Percentiles rank a stretch among this genome's conserved stretches.
phyloP scores from a whole-genome alignment of 495 filamentous ascomycete species.

The Talaromyces stipitatus region DNA sequence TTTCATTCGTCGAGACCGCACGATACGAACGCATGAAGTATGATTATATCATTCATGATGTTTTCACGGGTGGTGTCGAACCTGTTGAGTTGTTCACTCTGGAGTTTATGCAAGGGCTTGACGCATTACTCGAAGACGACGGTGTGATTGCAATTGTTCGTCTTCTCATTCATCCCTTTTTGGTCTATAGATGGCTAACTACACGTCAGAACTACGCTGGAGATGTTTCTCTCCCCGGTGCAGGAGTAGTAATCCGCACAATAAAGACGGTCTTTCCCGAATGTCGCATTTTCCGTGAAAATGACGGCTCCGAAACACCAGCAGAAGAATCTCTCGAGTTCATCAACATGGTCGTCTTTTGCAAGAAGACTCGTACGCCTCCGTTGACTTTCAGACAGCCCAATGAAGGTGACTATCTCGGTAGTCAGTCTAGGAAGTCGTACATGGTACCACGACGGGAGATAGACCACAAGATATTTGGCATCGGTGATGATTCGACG shows the following conservation, averaged over 20 bases:
- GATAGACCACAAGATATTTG: slow-evolving; percentile 47
- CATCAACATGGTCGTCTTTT: slow-evolving; percentile 78
- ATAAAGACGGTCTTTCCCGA: slow-evolving; percentile 65
- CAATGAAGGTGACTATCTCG: slow-evolving; percentile 57
- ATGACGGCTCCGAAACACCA: slow-evolving; percentile 38
- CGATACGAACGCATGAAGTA: slow-evolving; percentile 46
- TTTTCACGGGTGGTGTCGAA: slow-evolving; percentile 96
- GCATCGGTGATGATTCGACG: slow-evolving; percentile 16
- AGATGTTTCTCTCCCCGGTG: slow-evolving; percentile 66
- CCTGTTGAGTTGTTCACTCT: slow-evolving; percentile 80
- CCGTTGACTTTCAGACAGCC: slow-evolving; percentile 63
- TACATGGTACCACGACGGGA: slow-evolving; percentile 71
- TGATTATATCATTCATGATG: slow-evolving; percentile 94
- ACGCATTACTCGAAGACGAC: slow-evolving; percentile 59
- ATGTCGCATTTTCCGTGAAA: slow-evolving; percentile 80
- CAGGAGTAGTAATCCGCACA: slow-evolving; percentile 63
- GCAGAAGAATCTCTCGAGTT: slow-evolving; percentile 54
- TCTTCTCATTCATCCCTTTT: slow-evolving; percentile 8
- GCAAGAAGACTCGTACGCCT: slow-evolving; percentile 32
- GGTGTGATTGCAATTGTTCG: slow-evolving; percentile 88
- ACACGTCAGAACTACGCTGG: slow-evolving; percentile 87
- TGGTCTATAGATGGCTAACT: neutral
- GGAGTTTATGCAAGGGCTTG: slow-evolving; percentile 66
- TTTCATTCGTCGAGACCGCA: slow-evolving; percentile 57
- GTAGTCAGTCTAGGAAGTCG: slow-evolving; percentile 56